These are phyloP conservation scores for Fomitopsis betulina DNA, from an alignment of 1,284 basidiomycete genomes.

Conservation along the genomic window DNA sequence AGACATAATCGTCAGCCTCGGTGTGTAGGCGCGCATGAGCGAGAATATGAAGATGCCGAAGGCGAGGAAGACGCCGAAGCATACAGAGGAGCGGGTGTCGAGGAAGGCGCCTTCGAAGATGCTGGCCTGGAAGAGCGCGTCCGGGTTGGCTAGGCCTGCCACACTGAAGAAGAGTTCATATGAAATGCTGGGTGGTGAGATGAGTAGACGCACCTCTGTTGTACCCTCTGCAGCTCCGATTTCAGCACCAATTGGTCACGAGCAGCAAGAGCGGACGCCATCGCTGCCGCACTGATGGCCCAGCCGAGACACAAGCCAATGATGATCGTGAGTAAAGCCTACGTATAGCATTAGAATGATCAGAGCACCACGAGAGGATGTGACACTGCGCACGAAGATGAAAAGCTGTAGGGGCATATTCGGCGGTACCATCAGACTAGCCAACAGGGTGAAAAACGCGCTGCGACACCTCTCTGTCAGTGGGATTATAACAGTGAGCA, in stretches of 20 bases:
- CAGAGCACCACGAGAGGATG: no score
- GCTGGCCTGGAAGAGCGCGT: constrained; percentile 41
- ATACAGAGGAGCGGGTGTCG: constrained; percentile 54
- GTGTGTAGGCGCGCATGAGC: constrained; percentile 53
- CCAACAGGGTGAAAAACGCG: constrained; percentile 32
- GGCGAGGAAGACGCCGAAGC: constrained; percentile 72
- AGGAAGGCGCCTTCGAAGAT: constrained; percentile 68
- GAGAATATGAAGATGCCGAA: constrained; percentile 60
- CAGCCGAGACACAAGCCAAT: constrained; percentile 68
- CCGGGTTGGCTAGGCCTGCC: constrained; percentile 42
- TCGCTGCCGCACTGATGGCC: constrained; percentile 70
- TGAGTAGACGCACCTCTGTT: constrained; percentile 34
- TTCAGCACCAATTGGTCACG: constrained; percentile 49
- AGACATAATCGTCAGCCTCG: constrained; percentile 53
- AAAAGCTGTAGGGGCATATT: constrained; percentile 35
- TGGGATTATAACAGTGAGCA: neutral
- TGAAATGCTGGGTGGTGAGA: neutral
- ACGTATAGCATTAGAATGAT: neutral
- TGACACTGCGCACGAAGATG: constrained; percentile 26
- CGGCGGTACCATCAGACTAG: constrained; percentile 32
- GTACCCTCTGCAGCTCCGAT: constrained; percentile 40
- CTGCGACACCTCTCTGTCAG: constrained; percentile 13
- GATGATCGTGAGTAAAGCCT: constrained; percentile 45
- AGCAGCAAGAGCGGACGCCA: constrained; percentile 60
- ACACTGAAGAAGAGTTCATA: constrained; percentile 28